Percentiles rank a stretch among this genome's conserved stretches.
These are phyloP conservation scores for Ceratobasidium sp. DNA, from an alignment of 1,284 basidiomycete genomes.

Conservation along the genomic window DNA sequence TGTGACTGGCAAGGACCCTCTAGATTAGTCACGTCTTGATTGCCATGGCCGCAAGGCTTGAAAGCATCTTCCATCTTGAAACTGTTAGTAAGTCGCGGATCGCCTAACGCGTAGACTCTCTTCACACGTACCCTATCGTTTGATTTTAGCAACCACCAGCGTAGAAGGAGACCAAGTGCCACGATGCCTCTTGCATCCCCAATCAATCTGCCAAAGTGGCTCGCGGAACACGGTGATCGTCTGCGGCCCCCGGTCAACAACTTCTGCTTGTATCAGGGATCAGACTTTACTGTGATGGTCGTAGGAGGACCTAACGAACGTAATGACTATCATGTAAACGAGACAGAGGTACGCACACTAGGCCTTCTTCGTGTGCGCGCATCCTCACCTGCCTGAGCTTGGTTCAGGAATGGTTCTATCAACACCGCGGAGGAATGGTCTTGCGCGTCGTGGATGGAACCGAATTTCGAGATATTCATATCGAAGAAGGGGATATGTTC, in stretches of 20 bases:
- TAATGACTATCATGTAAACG: conserved; percentile 92
- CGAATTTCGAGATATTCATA: conserved; percentile 86
- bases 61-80: too few species aligned
- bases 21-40: not conserved
- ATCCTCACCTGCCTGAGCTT: conserved; percentile 6
- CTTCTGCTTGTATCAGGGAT: conserved; percentile 85
- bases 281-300: conserved; percentile 90
- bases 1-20: conserved; percentile 3
- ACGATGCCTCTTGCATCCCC: conserved; percentile 74
- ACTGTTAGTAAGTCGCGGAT: too few species aligned
- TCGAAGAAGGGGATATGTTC: conserved; percentile 97
- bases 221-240: conserved; percentile 78
- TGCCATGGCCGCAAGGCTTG: not conserved
- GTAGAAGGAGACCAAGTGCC: not conserved
- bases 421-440: conserved; percentile 91
- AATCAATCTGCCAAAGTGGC: conserved; percentile 88
- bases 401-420: conserved; percentile 92
- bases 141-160: too few species aligned
- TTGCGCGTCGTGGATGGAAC: conserved; percentile 88
- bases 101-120: too few species aligned
- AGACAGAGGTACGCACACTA: conserved; percentile 75
- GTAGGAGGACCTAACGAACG: conserved; percentile 93
- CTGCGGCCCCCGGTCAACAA: conserved; percentile 92
- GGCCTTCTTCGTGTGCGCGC: not conserved
- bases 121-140: too few species aligned